phyloP scores from a whole-genome alignment of 768 basidiomycete genomes.

The Tricholomella constricta region DNA sequence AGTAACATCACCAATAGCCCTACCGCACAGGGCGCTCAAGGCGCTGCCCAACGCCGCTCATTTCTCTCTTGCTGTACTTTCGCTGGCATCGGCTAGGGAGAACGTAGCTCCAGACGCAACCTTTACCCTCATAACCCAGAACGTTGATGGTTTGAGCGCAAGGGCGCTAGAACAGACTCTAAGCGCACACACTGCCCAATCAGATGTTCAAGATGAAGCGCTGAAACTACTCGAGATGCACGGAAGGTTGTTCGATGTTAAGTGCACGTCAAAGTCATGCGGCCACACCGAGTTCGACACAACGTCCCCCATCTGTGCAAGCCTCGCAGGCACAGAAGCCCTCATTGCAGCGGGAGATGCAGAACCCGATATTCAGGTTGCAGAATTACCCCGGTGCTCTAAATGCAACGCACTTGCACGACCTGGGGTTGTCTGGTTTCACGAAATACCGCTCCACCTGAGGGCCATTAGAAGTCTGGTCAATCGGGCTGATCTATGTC shows the following conservation, averaged over 20 bases:
- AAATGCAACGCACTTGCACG: slow-evolving; percentile 45
- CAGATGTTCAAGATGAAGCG: slow-evolving; percentile 17
- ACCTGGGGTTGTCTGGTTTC: slow-evolving; percentile 64
- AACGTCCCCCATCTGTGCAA: slow-evolving; percentile 46
- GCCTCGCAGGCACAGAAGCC: slow-evolving; percentile 45
- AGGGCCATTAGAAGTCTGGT: slow-evolving; percentile 43
- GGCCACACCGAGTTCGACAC: slow-evolving; percentile 40
- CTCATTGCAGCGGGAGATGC: slow-evolving; percentile 33
- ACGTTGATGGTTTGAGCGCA: slow-evolving; percentile 57
- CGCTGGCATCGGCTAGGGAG: slow-evolving; percentile 38
- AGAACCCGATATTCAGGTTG: slow-evolving; percentile 39
- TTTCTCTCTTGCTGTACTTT: slow-evolving; percentile 46
- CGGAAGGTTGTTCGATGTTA: slow-evolving; percentile 54
- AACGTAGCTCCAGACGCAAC: slow-evolving; percentile 42
- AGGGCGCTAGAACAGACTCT: slow-evolving; percentile 36
- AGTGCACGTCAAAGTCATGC: slow-evolving; percentile 48
- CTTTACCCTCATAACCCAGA: slow-evolving; percentile 60
- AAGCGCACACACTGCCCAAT: background rate
- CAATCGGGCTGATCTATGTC: slow-evolving; percentile 47
- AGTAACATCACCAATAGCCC: slow-evolving; percentile 5
- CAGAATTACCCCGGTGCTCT: slow-evolving; percentile 45
- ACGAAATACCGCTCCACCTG: slow-evolving; percentile 43
- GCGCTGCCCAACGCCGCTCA: slow-evolving; percentile 62
- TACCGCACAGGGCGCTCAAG: slow-evolving; percentile 41
- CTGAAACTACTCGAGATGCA: slow-evolving; percentile 72